Conservation (phyloP, 768 basidiomycete species). For the Lactarius psammicola region DNA sequence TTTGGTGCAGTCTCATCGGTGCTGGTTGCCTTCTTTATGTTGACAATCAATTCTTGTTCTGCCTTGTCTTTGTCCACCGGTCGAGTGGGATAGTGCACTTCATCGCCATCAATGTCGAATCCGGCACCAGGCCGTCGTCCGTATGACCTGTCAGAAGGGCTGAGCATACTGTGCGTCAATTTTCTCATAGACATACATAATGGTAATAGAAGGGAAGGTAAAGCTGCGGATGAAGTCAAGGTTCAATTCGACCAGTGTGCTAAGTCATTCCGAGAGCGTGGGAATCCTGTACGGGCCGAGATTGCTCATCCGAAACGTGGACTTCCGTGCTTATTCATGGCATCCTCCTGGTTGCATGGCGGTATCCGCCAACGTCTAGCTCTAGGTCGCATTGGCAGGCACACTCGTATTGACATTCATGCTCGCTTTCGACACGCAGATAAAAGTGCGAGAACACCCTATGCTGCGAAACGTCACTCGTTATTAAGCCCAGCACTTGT, state of each 20-base stretch:
- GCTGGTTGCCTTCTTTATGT: conserved; percentile 98
- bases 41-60: conserved; percentile 87
- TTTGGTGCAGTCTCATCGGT: conserved; percentile 96
- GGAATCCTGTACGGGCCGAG: conserved; percentile 10
- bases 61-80: conserved; percentile 99
- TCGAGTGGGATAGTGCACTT: conserved; percentile 89
- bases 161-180: conserved; percentile 1
- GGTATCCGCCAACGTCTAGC: conserved; percentile 8
- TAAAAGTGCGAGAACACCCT: conserved; percentile 31
- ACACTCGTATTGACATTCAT: not conserved
- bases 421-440: conserved; percentile 24
- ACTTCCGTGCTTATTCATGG: not conserved
- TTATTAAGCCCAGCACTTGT: conserved; percentile 70
- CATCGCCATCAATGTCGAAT: conserved; percentile 76
- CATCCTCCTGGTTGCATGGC: conserved; percentile 12
- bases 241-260: not conserved
- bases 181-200: conserved; percentile 15
- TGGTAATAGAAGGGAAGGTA: conserved; percentile 5
- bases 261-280: conserved; percentile 7
- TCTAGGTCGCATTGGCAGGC: conserved; percentile 8
- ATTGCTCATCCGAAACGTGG: not conserved
- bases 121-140: conserved; percentile 35
- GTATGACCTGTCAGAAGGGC: conserved; percentile 34
- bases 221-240: conserved; percentile 18
- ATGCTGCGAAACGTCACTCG: conserved; percentile 57